Evolutionary conservation across 1,139 yeast genomes (phyloP), one percentile per base, ranked within the genome.

Genomic region (Hemisphaericaspora xylofermentans): DNA sequence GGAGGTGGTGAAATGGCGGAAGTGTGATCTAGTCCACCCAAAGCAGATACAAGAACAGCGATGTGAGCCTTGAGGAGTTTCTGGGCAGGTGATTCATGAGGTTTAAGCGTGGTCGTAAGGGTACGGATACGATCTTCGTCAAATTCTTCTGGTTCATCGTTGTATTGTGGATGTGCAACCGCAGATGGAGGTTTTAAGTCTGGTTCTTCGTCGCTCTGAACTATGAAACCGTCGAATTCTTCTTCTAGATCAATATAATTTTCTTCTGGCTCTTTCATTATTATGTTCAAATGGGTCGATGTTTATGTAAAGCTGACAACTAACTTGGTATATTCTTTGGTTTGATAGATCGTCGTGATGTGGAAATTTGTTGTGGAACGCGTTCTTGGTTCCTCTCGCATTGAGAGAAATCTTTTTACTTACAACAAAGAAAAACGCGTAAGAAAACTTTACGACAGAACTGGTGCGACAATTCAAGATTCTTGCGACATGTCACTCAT

Each of bases 21-120:
- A 0, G 84, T 62, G 40, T 80, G 74, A 58, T 88, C 95, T 0
- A 79, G 73, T 1, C 95, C 96, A 36, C 96, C 96, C 2, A 88
- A 66, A 0, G 96, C 93, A 2, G 93, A 76, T 4, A 84, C 87
- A 39, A 87, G 70, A 35, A 83, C 82, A 12, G 88, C 71, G 28
- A 87, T 80, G 56, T 83, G 88, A 0, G 88, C 84, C 48, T 75
- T 78, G 32, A 84, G 63, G 10, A 76, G 66, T 50, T 73, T 74
- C 38, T 67, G 73, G 2, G 75, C 58, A 36, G 53, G 64, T 8
- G 71, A 57, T 49, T 70, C 71, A 38, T 67, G 64, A 9, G 74
- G 71, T 40, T 58, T 63, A 28, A 66, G 50, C 1, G 54, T 40
- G 2, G 61, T 49, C 12, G 68, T 57, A 43, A 71, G 51, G 25